phyloP scores from a whole-genome alignment of 2,329 filamentous ascomycete genomes.

The Esteya vermicola region DNA sequence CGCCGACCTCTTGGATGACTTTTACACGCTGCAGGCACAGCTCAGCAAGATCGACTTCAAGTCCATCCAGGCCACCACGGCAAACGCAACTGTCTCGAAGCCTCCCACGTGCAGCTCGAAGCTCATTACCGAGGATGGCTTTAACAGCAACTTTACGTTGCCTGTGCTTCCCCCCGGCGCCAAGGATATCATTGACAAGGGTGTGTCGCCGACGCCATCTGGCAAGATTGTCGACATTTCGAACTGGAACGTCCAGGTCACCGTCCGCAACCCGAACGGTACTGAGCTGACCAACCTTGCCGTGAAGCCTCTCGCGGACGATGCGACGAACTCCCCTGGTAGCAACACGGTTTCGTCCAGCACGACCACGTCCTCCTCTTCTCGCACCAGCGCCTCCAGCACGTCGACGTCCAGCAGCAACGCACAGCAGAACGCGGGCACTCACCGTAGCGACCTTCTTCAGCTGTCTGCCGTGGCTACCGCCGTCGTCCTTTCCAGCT shows the following conservation, averaged over 20 bases:
- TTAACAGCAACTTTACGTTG: conserved; percentile 68
- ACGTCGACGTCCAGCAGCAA: conserved; percentile 9
- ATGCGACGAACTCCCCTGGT: conserved; percentile 30
- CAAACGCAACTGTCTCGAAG: conserved; percentile 29
- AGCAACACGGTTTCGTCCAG: conserved; percentile 18
- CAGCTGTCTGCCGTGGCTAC: no score
- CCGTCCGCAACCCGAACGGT: conserved; percentile 50
- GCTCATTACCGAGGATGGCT: conserved; percentile 51
- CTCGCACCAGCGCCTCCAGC: neutral
- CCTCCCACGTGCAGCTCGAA: conserved; percentile 49
- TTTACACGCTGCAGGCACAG: conserved; percentile 59
- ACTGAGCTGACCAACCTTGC: conserved; percentile 38
- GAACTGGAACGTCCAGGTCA: conserved; percentile 37
- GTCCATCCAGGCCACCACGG: conserved; percentile 48
- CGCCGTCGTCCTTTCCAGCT: no score
- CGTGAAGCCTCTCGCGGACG: conserved; percentile 29
- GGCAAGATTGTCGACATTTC: conserved; percentile 52
- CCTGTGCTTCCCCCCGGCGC: conserved; percentile 54
- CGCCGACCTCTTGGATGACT: conserved; percentile 48
- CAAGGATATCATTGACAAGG: conserved; percentile 59
- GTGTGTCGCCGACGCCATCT: conserved; percentile 48
- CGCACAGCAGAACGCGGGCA: no score
- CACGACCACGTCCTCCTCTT: neutral
- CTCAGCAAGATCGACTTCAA: conserved; percentile 62
- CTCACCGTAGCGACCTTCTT: no score